Base-by-base conservation (phyloP, 1,139 yeast species). In the Pichia sp. region DNA sequence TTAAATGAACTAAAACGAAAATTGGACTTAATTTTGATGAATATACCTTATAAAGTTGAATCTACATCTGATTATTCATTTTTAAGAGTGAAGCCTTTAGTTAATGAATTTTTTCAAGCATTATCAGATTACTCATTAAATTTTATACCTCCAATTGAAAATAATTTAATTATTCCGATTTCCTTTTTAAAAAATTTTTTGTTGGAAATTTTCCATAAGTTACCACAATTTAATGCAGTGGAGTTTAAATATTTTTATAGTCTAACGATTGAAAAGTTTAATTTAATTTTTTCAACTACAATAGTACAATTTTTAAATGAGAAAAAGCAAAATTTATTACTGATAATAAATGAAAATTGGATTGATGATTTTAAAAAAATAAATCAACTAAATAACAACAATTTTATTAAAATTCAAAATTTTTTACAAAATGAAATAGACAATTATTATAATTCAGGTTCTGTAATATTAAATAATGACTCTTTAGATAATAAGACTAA, bases 61-160 rank as follows among this genome's bases (percentile, higher is more conserved):
- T 70, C 74, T 27, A 73, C 76, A 45, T 80, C 86, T 46, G 97
- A 90, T 65, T 92, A 92, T 63, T 83, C 96, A n/a, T 92, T 83
- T 66, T 72, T 87, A 51, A 74, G 97, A 51, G 85, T 90, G 48
- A 83, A 87, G 60, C 81, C 88, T 1, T 68, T 72, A 50, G 75
- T 89, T 52, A 77, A 81, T 55, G 96, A 87, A 59, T 87, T 90
- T 60, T 75, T 88, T 54, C 75, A 78, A 58, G 83, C 94, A 43
- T 69, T 90, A 48, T 79, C 86, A 39, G 97, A 89, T 66, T 89
- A 83, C 63, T 81, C 88, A 7, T 72, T 86, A 54, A 82, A 79
- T 60, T 86, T 84, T 61, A 72, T 89, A 53, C 95, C 96, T 27
- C 96, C 96, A 8, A 74, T 79, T 50, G 89, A 84, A 61, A 63